A percentile compares a stretch with the other conserved stretches of the same genome.
phyloP scores from a whole-genome alignment of 202 grass and related monocot species.

The Musa balbisiana region DNA sequence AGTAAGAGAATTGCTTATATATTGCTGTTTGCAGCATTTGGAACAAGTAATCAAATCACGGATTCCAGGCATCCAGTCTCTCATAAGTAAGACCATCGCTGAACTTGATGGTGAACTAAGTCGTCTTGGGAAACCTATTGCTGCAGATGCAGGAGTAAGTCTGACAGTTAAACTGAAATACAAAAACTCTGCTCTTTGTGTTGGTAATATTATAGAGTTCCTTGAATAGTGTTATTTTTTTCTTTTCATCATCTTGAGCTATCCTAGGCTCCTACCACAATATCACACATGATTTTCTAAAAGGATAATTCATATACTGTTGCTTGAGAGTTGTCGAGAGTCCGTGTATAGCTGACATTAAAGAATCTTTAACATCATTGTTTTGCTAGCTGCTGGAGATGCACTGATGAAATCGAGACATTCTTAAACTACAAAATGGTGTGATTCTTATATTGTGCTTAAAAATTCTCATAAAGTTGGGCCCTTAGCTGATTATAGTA shows the following conservation, averaged over 20 bases:
- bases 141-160: slow-evolving; percentile 25
- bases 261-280: not conserved
- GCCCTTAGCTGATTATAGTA: not conserved
- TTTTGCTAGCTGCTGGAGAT: not conserved
- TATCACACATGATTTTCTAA: not conserved
- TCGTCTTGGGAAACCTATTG: slow-evolving; percentile 18
- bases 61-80: slow-evolving; percentile 21
- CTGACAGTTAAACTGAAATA: not conserved
- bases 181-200: not conserved
- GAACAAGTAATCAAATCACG: slow-evolving; percentile 27
- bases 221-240: not conserved
- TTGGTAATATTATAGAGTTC: not conserved
- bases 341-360: not conserved
- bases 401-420: not conserved
- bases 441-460: too few species aligned
- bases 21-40: slow-evolving; percentile 11
- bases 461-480: not conserved
- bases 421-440: not conserved
- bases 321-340: not conserved
- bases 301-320: not conserved
- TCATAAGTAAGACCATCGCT: slow-evolving; percentile 22
- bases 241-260: not conserved
- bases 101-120: slow-evolving; percentile 22
- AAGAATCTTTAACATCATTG: not conserved
- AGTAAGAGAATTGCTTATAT: not conserved